These are phyloP conservation scores for Porphyrellus cyaneotinctus DNA, from an alignment of 768 basidiomycete species.

Conservation along the genomic window DNA sequence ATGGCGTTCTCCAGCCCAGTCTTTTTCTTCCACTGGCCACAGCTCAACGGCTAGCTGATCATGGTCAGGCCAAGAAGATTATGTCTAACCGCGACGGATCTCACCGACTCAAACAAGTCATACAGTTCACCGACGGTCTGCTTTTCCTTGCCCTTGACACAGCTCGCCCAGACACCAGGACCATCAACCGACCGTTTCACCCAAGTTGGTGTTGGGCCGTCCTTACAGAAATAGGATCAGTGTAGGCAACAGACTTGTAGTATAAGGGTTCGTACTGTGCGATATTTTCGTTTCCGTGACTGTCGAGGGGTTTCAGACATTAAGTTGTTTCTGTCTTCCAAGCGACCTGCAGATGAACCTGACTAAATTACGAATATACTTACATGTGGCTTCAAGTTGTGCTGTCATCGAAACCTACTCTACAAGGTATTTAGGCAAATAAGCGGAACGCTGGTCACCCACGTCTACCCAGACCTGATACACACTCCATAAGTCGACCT, in stretches of 20 bases:
- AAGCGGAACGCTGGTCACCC: not conserved
- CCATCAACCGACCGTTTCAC: conserved; percentile 65
- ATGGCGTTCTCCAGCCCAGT: conserved; percentile 22
- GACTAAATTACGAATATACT: not conserved
- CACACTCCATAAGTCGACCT: conserved; percentile 6
- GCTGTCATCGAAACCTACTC: not conserved
- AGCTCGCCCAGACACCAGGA: conserved; percentile 83
- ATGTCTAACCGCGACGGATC: conserved; percentile 15
- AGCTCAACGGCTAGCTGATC: conserved; percentile 64
- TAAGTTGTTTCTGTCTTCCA: not conserved
- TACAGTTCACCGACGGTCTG: conserved; percentile 72
- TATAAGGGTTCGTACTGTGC: conserved; percentile 38
- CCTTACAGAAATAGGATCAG: conserved; percentile 36
- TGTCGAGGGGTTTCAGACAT: conserved; percentile 22
- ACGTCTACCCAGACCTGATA: not conserved
- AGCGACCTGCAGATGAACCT: not conserved
- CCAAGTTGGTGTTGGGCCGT: conserved; percentile 61
- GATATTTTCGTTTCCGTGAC: conserved; percentile 45
- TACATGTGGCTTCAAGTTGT: not conserved
- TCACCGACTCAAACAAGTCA: conserved; percentile 73
- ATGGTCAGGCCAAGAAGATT: conserved; percentile 8
- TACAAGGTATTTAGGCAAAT: conserved; percentile 22
- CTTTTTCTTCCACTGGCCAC: conserved; percentile 50
- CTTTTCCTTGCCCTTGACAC: conserved; percentile 81
- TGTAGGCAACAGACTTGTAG: not conserved